Percentiles rank a stretch among this genome's conserved stretches.
Conservation (phyloP, 2,329 filamentous ascomycete species). For the Neurospora sp. region DNA sequence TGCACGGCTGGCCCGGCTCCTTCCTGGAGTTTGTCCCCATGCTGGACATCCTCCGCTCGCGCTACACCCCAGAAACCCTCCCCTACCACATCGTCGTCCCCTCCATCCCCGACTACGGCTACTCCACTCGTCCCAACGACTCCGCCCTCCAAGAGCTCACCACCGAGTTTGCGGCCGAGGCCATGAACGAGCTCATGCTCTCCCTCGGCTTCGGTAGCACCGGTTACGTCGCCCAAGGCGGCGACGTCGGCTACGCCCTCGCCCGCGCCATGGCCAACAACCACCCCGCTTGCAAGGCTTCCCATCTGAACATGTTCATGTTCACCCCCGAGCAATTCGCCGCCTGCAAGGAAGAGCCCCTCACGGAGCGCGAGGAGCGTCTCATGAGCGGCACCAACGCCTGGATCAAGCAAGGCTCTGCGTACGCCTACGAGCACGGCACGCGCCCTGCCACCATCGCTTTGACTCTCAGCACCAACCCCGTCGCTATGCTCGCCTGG, state of each 20-base stretch:
- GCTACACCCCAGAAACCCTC: slow-evolving; percentile 39
- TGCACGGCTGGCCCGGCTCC: slow-evolving; percentile 46
- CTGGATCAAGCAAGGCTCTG: slow-evolving; percentile 32
- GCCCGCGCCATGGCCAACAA: slow-evolving; percentile 30
- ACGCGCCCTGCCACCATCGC: slow-evolving; percentile 48
- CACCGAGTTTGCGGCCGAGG: slow-evolving; percentile 27
- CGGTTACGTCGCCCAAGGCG: slow-evolving; percentile 47
- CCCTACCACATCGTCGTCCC: slow-evolving; percentile 51
- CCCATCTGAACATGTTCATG: slow-evolving; percentile 19
- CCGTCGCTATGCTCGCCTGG: slow-evolving; percentile 47
- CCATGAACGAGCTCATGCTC: slow-evolving; percentile 43
- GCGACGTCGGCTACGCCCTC: slow-evolving; percentile 42
- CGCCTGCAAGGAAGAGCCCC: slow-evolving; percentile 4
- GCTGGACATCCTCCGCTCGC: slow-evolving; percentile 33
- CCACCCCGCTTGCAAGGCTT: slow-evolving; percentile 37
- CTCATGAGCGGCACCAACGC: slow-evolving; percentile 25
- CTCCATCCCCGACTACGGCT: slow-evolving; percentile 42
- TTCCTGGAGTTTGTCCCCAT: slow-evolving; percentile 47
- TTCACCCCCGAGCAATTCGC: slow-evolving; percentile 10
- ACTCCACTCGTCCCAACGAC: slow-evolving; percentile 36
- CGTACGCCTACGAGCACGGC: slow-evolving; percentile 43
- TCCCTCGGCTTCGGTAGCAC: slow-evolving; percentile 37
- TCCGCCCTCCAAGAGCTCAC: slow-evolving; percentile 29
- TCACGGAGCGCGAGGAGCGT: slow-evolving; percentile 25
- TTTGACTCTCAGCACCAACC: slow-evolving; percentile 40